Conservation (phyloP, 2,329 filamentous ascomycete genomes). For the Trichoderma aggressivum region DNA sequence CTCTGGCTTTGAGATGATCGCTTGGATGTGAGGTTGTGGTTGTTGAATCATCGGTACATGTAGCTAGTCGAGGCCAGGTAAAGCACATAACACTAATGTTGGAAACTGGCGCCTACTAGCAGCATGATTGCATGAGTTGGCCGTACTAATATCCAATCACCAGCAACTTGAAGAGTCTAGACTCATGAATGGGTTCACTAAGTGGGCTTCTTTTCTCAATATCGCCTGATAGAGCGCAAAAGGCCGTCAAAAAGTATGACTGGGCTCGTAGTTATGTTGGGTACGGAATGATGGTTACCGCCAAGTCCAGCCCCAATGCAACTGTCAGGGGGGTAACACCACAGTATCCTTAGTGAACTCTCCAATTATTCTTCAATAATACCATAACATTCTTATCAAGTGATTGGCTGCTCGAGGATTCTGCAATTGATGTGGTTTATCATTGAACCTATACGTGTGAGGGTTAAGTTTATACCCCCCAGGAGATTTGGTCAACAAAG, state of each 20-base stretch:
- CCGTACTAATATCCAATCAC: background rate
- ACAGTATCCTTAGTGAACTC: background rate
- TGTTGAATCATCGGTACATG: background rate
- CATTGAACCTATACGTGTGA: background rate
- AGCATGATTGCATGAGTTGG: background rate
- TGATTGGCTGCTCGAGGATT: background rate
- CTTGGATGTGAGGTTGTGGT: background rate
- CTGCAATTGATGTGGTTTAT: background rate
- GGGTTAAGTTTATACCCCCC: rapidly evolving
- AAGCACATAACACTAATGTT: background rate
- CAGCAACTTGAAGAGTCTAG: background rate
- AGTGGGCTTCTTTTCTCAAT: background rate
- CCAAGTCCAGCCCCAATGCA: background rate
- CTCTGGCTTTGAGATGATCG: too few relatives aligned
- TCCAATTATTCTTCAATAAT: background rate
- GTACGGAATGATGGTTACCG: background rate
- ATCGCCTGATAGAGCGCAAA: background rate
- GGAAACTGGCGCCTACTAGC: background rate
- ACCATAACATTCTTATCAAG: background rate
- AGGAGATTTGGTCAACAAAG: background rate
- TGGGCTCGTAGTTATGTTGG: background rate
- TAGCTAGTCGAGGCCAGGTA: background rate
- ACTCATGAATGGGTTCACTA: background rate
- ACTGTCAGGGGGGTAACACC: background rate
- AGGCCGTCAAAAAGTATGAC: background rate